phyloP scores from a whole-genome alignment of 805 yeast species.

The Metschnikowia anglica region DNA sequence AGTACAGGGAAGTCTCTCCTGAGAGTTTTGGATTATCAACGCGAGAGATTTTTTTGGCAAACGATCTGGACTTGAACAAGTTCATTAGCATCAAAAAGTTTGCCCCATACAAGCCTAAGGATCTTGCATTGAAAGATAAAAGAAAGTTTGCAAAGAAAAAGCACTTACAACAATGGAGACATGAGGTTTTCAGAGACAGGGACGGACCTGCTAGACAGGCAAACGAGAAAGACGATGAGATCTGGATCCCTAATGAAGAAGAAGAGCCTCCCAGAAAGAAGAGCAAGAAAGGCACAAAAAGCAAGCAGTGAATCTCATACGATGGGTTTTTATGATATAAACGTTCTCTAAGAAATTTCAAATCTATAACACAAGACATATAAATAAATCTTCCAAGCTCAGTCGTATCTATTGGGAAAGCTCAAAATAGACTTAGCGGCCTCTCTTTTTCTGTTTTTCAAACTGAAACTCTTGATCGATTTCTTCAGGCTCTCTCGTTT shows the following conservation, averaged over 20 bases:
- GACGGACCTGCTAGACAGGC: constrained; percentile 44
- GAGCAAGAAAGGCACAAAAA: constrained; percentile 5
- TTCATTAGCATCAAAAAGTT: constrained; percentile 87
- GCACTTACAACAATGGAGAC: constrained; percentile 86
- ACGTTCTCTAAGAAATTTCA: too few relatives aligned
- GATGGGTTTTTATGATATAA: too few relatives aligned
- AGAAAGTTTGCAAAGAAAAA: constrained; percentile 81
- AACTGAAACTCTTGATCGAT: constrained; percentile 26
- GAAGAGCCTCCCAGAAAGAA: constrained; percentile 10
- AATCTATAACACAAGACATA: not conserved
- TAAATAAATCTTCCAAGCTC: not conserved
- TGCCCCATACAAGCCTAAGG: constrained; percentile 86
- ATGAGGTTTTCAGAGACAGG: constrained; percentile 68
- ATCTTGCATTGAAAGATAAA: constrained; percentile 70
- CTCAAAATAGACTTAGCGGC: constrained; percentile 42
- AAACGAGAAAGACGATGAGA: constrained; percentile 35
- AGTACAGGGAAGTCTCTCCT: constrained; percentile 92
- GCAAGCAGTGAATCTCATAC: not conserved
- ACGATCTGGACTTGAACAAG: constrained; percentile 80
- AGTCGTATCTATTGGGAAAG: constrained; percentile 27
- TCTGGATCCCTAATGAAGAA: constrained; percentile 39
- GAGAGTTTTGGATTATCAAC: constrained; percentile 85
- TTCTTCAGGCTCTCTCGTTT: constrained; percentile 15
- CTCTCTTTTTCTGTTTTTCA: constrained; percentile 27
- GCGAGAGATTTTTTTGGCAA: constrained; percentile 86